Base-by-base conservation (phyloP, 2,329 filamentous ascomycete species). In the Ceratocystis harringtonii region DNA sequence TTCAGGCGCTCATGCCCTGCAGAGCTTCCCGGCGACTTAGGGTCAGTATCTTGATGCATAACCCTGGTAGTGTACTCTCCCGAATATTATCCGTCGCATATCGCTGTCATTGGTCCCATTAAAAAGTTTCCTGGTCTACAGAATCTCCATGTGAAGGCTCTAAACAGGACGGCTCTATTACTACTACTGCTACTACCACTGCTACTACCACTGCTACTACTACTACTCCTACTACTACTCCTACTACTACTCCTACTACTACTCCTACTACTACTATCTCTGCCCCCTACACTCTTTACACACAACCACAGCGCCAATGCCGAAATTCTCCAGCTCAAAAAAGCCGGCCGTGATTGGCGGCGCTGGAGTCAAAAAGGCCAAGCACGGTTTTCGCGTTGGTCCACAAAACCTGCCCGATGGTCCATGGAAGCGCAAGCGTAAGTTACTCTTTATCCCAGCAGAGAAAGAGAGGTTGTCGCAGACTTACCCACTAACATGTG, bases 371-470 rank as follows among this genome's bases (percentile, higher is more conserved):
- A 61, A 52, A 64, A 64, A 64, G 58, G 32, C 65, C 45, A 68
- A 62, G 64, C 62, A 36, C 44, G 63, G 61, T 55, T 66, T 65
- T 62, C 83, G 83, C 50, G 88, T 96, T 66, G 92, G 92, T 0
- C 92, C 92, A 36, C 88, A 88, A 45, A 95, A 96, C 74, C 80
- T 97, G 30, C 92, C 92, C 50, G 92, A 96, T 74, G 92, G 92
- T 65, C 87, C 87, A 25, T 90, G 94, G 81, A 84, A 84, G 71
- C 86, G 92, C 71, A 96, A 96, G 76, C 78, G 80, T 81, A 70
- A 66, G 73, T 70, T 36, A 25, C 30, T 28, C 32, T 50, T 12
- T 55, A 10, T 44, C 48, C 32, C 58, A 22, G 67, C 10, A 8
- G 58, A n/a, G n/a, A 3, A 41, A 17, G 28, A 43, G 19, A 36